Evolutionary conservation across 2,329 filamentous ascomycete genomes (phyloP), one percentile per base, ranked within the genome.

Genomic region (Fusarium sp.): DNA sequence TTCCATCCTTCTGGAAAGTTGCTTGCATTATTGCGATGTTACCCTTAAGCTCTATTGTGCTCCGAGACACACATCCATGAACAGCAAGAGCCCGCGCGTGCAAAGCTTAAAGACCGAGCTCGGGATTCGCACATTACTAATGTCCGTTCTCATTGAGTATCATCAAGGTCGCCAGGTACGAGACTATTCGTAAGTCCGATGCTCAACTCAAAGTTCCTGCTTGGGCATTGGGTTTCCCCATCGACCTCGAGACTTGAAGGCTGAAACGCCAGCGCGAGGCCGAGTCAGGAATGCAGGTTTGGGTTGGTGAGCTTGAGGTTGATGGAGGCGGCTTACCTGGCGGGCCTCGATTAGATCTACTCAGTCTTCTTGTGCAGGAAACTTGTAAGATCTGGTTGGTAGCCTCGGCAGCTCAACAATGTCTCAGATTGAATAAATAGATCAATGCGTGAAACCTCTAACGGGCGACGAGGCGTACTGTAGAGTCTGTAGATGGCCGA

Each of bases 391-490:
- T 15, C 47, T 30, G 27, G 13, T n/a, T 27, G 35, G 23, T 17
- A 54, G 44, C 30, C 40, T 7, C 15, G 15, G 33, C 35, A n/a
- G 7, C n/a, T 17, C 17, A n/a, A n/a, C 9, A 5, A 35, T 65
- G 61, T 66, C 61, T 66, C 32, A 61, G 61, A 45, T 58, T 51
- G 46, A 62, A 50, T 52, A 40, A 44, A 45, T 45, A 53, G 54
- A 53, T 50, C 41, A 25, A 32, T 48, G 44, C 33, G 66, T 68
- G 66, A 70, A 68, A 68, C 66, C 56, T 52, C 52, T 33, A 59
- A 70, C 49, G 46, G 46, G 46, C 46, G 49, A 41, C 32, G 49
- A 67, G 66, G 66, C 66, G 56, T 47, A 37, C 35, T 37, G 35
- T 37, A 19, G 17, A n/a, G 27, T n/a, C 35, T 37, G 35, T 37